Base-by-base conservation (phyloP, 2,329 filamentous ascomycete genomes). In the Talaromyces sp. region DNA sequence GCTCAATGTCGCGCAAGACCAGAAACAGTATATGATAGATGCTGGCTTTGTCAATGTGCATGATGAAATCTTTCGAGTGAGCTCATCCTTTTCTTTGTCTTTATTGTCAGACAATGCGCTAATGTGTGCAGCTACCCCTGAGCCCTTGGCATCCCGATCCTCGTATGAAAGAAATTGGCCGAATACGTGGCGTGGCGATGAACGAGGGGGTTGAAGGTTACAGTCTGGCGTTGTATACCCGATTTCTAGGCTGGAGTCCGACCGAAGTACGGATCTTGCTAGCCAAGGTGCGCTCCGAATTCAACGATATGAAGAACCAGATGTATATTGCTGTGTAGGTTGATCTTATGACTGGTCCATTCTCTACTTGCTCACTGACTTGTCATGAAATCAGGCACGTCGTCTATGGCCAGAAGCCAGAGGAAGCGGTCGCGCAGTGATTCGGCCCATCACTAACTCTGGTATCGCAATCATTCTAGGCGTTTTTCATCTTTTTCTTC, bases 121-220 rank as follows among this genome's bases (percentile, higher is more conserved):
- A 52, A 39, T 21, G 42, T 5, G 35, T 23, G 31, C 50, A 63
- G 62, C 42, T 63, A 28, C 62, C 79, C 7, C 70, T 75, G 33
- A 77, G 76, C 44, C 64, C 72, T 1, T 83, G 81, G 81, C 75
- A 80, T 5, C 78, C 79, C 58, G 80, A 83, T 57, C 73, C 75
- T 1, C 78, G 77, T 60, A 77, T 81, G 75, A 83, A 82, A 67
- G 77, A 81, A 65, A 76, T 83, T 23, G 81, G 81, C 16, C 63
- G 60, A 31, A 71, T 76, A 31, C 81, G 75, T 71, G 80, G 77
- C 60, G 69, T 77, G 63, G 70, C 76, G 59, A 75, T 75, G 46
- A 67, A 76, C 2, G 74, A 80, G 16, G 76, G 76, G 0, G 66
- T 80, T 11, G 76, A 80, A 65, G 77, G 74, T 1, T 78, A 78